Conservation (phyloP, 2,329 filamentous ascomycete genomes). For the Colletotrichum camelliae region DNA sequence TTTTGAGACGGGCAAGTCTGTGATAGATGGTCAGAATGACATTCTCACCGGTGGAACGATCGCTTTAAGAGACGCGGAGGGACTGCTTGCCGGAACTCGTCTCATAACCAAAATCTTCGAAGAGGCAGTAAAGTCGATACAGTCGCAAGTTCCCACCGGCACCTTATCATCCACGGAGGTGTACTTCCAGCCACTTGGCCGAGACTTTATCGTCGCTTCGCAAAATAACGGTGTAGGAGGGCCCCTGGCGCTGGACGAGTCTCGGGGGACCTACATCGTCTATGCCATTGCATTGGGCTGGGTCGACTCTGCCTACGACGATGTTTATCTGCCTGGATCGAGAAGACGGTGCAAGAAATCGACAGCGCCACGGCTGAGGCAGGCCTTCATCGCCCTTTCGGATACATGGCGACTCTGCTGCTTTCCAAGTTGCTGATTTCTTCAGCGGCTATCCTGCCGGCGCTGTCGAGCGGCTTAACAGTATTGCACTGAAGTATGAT, state of each 20-base stretch:
- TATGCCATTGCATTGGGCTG: not conserved
- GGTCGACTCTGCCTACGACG: not conserved
- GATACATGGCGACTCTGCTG: not conserved
- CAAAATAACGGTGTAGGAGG: not conserved
- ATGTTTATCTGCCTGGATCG: not conserved
- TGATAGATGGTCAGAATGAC: not conserved
- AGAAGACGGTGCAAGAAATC: not conserved
- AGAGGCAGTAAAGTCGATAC: not conserved
- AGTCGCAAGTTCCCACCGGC: fast-evolving
- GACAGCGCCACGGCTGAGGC: not conserved
- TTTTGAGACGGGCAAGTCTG: not conserved
- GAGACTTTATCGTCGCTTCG: not conserved
- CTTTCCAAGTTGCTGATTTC: not conserved
- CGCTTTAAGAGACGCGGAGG: not conserved
- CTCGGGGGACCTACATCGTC: not conserved
- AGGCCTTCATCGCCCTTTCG: not conserved
- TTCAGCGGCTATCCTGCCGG: not conserved
- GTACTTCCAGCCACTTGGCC: not conserved
- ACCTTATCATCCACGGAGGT: not conserved
- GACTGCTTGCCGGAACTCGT: not conserved
- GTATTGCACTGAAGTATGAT: not conserved
- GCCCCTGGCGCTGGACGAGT: not conserved
- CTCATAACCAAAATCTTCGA: not conserved
- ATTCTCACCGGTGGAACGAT: not conserved
- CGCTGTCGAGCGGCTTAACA: not conserved